These are phyloP conservation scores for Apiospora malaysiana DNA, from an alignment of 2,329 filamentous ascomycete genomes.

Conservation along the genomic window DNA sequence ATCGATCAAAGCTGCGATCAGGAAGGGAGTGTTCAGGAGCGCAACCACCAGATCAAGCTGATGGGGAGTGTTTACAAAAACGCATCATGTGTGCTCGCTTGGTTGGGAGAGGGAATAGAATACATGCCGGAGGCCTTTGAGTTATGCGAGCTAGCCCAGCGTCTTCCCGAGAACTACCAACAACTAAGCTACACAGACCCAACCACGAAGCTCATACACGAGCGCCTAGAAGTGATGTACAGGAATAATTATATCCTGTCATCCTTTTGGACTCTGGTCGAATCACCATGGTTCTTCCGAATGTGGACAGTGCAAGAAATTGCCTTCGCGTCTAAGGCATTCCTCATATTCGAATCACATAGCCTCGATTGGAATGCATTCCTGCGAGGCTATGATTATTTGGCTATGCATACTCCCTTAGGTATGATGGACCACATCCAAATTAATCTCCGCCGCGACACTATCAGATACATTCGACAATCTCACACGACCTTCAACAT, in stretches of 20 bases:
- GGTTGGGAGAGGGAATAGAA: neutral
- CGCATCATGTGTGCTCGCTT: neutral
- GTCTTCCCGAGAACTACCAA: neutral
- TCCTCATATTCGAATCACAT: neutral
- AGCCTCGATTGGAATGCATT: neutral
- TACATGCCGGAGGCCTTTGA: neutral
- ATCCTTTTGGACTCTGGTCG: no score
- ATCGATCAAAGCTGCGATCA: neutral
- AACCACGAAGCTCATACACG: no score
- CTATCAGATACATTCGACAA: neutral
- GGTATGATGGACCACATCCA: neutral
- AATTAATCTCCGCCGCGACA: no score
- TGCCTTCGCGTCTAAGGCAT: neutral
- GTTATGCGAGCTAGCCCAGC: neutral
- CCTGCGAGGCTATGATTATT: neutral
- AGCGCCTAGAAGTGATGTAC: no score
- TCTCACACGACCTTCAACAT: neutral
- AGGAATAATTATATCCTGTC: no score
- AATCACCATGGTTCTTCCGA: neutral
- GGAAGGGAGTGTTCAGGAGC: neutral
- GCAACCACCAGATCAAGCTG: constrained; percentile 4
- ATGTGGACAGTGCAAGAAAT: neutral
- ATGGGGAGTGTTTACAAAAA: neutral
- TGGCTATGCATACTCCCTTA: neutral
- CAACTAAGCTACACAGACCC: neutral